Evolutionary conservation across 2,329 filamentous ascomycete genomes (phyloP).

Genomic region (Neopestalotiopsis sp.): DNA sequence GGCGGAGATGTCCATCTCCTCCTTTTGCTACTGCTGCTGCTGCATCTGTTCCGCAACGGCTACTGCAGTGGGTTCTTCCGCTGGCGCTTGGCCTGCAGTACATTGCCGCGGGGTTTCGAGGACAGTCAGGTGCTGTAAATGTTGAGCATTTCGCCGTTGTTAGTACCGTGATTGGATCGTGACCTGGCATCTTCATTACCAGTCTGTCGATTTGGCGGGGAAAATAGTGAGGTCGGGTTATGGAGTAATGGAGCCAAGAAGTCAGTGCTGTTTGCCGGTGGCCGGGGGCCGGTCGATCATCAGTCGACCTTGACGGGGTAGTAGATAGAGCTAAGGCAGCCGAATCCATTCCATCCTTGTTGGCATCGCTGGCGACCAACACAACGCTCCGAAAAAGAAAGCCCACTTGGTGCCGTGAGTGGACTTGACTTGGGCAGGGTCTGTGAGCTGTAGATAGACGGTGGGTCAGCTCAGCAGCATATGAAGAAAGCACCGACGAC

Average conservation of each 20-base stretch:
- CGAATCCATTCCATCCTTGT: not conserved
- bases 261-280: not conserved
- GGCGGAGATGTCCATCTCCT: not conserved
- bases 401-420: conserved; percentile 3
- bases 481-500: not conserved
- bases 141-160: not conserved
- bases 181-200: not conserved
- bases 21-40: too few relatives aligned
- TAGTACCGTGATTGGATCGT: not conserved
- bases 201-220: too few relatives aligned
- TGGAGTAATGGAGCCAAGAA: too few relatives aligned
- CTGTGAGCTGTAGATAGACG: not conserved
- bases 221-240: too few relatives aligned
- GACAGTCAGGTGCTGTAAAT: not conserved
- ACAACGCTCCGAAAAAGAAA: not conserved
- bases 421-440: not conserved
- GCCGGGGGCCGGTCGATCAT: conserved; percentile 15
- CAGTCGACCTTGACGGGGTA: not conserved
- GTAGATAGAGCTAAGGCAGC: not conserved
- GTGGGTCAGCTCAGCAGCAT: not conserved
- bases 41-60: too few relatives aligned
- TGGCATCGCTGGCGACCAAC: not conserved
- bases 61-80: not conserved
- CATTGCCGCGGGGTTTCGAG: not conserved
- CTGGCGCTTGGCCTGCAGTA: not conserved